These are phyloP conservation scores for Chlamydomonas eustigma DNA, from an alignment of 139 green algal genomes.

Conservation along the genomic window DNA sequence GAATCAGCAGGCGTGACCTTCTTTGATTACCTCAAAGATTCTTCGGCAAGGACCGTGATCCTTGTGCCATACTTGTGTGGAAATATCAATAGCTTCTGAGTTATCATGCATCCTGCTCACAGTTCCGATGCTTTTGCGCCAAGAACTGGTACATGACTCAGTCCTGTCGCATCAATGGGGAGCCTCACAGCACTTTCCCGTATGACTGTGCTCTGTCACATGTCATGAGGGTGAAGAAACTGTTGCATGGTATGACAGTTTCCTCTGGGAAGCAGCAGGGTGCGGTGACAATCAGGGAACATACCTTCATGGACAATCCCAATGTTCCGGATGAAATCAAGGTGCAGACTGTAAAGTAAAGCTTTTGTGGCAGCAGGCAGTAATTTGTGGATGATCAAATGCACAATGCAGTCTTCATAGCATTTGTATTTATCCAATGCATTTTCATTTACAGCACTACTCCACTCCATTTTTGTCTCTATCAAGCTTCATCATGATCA, in stretches of 20 bases:
- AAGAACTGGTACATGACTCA: conserved; percentile 34
- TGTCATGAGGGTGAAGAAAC: conserved; percentile 2
- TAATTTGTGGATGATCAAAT: not conserved
- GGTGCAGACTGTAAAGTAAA: too few relatives aligned
- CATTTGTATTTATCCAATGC: not conserved
- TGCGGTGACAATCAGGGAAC: conserved; percentile 5
- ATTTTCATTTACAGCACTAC: not conserved
- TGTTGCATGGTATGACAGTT: conserved; percentile 1
- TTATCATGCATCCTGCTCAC: too few relatives aligned
- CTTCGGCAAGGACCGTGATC: too few relatives aligned
- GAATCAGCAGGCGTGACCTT: too few relatives aligned
- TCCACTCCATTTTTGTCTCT: not conserved
- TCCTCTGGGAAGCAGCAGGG: not conserved
- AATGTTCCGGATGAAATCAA: conserved; percentile 9
- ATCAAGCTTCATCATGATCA: too few relatives aligned
- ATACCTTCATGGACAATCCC: conserved; percentile 6
- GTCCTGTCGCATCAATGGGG: conserved; percentile 28
- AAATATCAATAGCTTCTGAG: too few relatives aligned
- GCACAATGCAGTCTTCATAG: not conserved
- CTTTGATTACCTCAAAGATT: too few relatives aligned
- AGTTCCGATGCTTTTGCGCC: conserved; percentile 47
- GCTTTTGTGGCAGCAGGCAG: not conserved
- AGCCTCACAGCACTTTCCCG: conserved; percentile 26
- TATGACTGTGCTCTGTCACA: conserved; percentile 21
- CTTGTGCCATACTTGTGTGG: too few relatives aligned